Base-by-base conservation (phyloP, 768 basidiomycete genomes). In the Guyanaporus albipodus region DNA sequence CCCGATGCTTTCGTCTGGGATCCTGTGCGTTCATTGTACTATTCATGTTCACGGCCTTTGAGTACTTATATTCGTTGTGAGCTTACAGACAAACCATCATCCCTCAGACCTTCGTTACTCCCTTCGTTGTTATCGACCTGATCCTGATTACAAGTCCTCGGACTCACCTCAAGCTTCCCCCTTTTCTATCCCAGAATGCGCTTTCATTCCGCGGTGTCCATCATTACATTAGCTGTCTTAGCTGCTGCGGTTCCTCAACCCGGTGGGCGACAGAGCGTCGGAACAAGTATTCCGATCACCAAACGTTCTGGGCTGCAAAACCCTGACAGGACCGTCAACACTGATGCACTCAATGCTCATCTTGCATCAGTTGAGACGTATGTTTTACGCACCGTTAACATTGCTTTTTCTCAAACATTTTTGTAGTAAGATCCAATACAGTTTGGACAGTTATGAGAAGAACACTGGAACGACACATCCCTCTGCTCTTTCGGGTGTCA, bases 141-240 rank as follows among this genome's bases (percentile, higher is more conserved):
- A n/a, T n/a, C n/a, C n/a, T n/a, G n/a, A n/a, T n/a, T n/a, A n/a
- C n/a, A n/a, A n/a, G n/a, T n/a, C n/a, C n/a, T n/a, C n/a, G n/a
- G n/a, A n/a, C n/a, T n/a, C n/a, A n/a, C n/a, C n/a, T n/a, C n/a
- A n/a, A n/a, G n/a, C n/a, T n/a, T n/a, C n/a, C n/a, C n/a, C n/a
- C n/a, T n/a, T n/a, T n/a, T n/a, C n/a, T n/a, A n/a, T n/a, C 18
- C 23, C 27, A 32, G 23, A 22, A 58, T 58, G 57, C 52, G 32
- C 24, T 39, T 48, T 8, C 6, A 33, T 22, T 33, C 51, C 14
- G 39, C 43, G 8, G 43, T 46, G 2, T 50, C 45, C 15, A 26
- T 53, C 2, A 31, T 36, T 22, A 41, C 46, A 8, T 17, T 56
- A n/a, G 42, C 24, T 6, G 36, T 46, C 14, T 35, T 49, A 27